Percentiles rank a stretch among this genome's conserved stretches.
These are phyloP conservation scores for Venturia pyrina DNA, from an alignment of 2,329 filamentous ascomycete species.

Conservation along the genomic window DNA sequence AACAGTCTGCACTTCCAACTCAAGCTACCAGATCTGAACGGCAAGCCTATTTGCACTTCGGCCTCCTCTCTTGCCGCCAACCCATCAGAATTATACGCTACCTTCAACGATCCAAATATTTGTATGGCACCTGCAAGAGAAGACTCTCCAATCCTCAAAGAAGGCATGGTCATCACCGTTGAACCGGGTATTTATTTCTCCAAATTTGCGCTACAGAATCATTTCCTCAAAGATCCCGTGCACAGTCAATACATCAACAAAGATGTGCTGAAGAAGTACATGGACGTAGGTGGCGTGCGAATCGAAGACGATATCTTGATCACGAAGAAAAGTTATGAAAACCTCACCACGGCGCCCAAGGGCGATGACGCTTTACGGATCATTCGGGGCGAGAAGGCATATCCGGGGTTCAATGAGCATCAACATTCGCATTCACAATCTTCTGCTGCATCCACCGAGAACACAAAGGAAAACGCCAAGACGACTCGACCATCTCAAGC, in stretches of 20 bases:
- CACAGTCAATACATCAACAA: constrained; percentile 69
- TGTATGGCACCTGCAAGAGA: not conserved
- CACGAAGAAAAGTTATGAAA: constrained; percentile 58
- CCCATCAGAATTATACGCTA: not conserved
- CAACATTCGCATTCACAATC: too few relatives aligned
- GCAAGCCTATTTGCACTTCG: not conserved
- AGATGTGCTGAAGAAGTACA: constrained; percentile 65
- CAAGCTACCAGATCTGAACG: not conserved
- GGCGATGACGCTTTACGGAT: constrained; percentile 54
- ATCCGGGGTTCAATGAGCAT: not conserved
- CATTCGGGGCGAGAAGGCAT: constrained; percentile 25
- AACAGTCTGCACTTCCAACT: not conserved
- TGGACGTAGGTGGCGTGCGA: constrained; percentile 69
- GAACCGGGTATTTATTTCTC: constrained; percentile 69
- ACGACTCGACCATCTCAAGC: too few relatives aligned
- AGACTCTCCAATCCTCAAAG: constrained; percentile 26
- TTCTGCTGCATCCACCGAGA: too few relatives aligned
- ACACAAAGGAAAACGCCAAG: too few relatives aligned
- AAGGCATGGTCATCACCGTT: constrained; percentile 47
- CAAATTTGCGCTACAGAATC: constrained; percentile 67
- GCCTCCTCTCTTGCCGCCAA: not conserved
- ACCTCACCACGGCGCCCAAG: constrained; percentile 63
- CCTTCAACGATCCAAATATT: not conserved
- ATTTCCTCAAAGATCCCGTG: constrained; percentile 62
- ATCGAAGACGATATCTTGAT: constrained; percentile 66